phyloP scores from a whole-genome alignment of 2,329 filamentous ascomycete genomes.

The Hypoxylon sp. region DNA sequence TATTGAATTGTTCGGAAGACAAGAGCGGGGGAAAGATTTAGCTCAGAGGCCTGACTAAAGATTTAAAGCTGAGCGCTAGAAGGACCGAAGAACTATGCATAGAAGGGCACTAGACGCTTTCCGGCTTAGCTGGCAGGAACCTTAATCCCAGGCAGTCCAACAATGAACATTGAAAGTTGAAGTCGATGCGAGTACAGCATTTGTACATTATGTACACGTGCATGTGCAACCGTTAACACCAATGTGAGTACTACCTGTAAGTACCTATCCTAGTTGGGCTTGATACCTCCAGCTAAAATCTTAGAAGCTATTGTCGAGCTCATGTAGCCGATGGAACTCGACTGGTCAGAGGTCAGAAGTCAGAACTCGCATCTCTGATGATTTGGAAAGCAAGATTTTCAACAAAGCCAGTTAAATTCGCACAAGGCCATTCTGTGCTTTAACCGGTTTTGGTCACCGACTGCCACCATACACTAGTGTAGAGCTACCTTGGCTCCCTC shows the following conservation, averaged over 20 bases:
- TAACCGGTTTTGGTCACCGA: conserved; percentile 39
- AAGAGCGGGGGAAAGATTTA: conserved; percentile 25
- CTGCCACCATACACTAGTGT: conserved; percentile 36
- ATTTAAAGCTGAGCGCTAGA: conserved; percentile 51
- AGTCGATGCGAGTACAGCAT: conserved; percentile 5
- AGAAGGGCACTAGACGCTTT: conserved; percentile 48
- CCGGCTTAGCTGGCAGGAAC: conserved; percentile 26
- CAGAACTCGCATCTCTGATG: conserved; percentile 4
- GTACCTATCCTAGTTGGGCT: background rate
- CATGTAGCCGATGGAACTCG: conserved; percentile 5
- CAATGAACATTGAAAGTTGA: too few relatives aligned
- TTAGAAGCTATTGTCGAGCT: conserved; percentile 10
- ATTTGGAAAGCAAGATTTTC: background rate
- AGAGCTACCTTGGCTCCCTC: conserved; percentile 35
- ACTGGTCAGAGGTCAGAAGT: conserved; percentile 31
- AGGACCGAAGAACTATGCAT: conserved; percentile 55
- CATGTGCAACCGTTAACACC: conserved; percentile 5
- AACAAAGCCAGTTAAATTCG: conserved; percentile 19
- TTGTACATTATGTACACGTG: conserved; percentile 13
- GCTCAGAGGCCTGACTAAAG: conserved; percentile 4
- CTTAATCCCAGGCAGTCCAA: conserved; percentile 23
- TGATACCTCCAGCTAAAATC: conserved; percentile 4
- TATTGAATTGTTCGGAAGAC: conserved; percentile 22
- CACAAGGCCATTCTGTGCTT: conserved; percentile 27
- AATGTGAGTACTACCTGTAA: background rate